These are phyloP conservation scores for Hanseniaspora guilliermondii DNA, from an alignment of 805 yeast genomes.

Conservation along the genomic window DNA sequence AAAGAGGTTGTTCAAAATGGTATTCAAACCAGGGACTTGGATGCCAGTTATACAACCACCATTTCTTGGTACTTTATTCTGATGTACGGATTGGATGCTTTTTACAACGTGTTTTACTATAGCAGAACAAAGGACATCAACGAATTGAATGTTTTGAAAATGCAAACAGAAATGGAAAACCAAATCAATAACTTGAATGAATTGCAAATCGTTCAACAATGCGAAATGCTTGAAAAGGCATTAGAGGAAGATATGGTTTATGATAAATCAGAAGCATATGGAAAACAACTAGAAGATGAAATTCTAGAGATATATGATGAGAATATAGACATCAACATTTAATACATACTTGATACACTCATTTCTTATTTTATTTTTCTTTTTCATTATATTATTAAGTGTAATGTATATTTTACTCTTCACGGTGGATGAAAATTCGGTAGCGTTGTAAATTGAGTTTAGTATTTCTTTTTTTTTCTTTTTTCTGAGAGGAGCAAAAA, in stretches of 20 bases:
- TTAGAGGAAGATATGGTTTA: slow-evolving; percentile 69
- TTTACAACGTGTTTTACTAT: slow-evolving; percentile 57
- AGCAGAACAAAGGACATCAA: slow-evolving; percentile 21
- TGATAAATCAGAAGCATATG: slow-evolving; percentile 41
- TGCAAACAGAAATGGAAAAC: slow-evolving; percentile 10
- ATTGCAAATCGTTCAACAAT: slow-evolving; percentile 28
- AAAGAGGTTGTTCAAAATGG: slow-evolving; percentile 88
- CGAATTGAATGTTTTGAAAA: slow-evolving; percentile 3
- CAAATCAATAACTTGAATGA: slow-evolving; percentile 7
- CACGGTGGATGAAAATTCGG: too few relatives aligned
- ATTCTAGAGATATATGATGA: slow-evolving; percentile 26
- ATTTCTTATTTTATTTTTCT: neutral
- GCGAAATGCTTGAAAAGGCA: slow-evolving; percentile 37
- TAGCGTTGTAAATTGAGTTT: too few relatives aligned
- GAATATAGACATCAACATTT: neutral
- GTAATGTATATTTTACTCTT: too few relatives aligned
- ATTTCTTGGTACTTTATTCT: slow-evolving; percentile 93
- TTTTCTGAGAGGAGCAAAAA: neutral
- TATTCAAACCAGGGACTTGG: slow-evolving; percentile 68
- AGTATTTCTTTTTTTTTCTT: neutral
- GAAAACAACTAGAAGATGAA: slow-evolving; percentile 52
- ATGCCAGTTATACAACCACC: slow-evolving; percentile 84
- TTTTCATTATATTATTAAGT: too few relatives aligned
- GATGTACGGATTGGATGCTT: slow-evolving; percentile 68
- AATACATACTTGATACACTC: neutral